Evolutionary conservation across 2,329 filamentous ascomycete genomes (phyloP), one percentile per base, ranked within the genome.

Genomic region (Dichotomopilus funicola): DNA sequence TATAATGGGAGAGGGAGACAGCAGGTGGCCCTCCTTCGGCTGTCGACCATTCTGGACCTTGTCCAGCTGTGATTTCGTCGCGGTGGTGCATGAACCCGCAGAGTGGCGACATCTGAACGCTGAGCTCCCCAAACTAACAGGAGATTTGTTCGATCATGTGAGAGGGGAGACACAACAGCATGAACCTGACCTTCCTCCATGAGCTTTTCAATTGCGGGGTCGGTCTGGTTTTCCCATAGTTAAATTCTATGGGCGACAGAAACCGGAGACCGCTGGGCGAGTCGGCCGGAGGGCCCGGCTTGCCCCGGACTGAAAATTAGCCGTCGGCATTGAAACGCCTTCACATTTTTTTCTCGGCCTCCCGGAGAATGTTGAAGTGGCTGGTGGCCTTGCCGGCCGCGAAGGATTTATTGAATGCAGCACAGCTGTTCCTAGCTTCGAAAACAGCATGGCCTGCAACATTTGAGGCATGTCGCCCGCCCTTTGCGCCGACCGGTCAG

Each of bases 51-150:
- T 27, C 19, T 27, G 19, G 19, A 27, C 19, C 19, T 27, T 27
- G 19, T 27, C 19, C 19, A 27, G 19, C 10, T 47, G 19, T 36
- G 36, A 31, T n/a, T 12, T 49, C 27, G 37, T 51, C 13, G 41
- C 33, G 12, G 45, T 41, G 8, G 40, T 54, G 55, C 55, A 57
- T 57, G 43, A 51, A 57, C 27, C 37, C 33, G 42, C 51, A 57
- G 33, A 51, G 55, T 57, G 51, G 42, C 12, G 31, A 52, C 37
- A 40, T 12, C 1, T 40, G 19, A 27, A 27, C 19, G 19, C 19
- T 27, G 19, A 27, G 19, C 19, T 27, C 19, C 19, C 19, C 19
- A 27, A 27, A 27, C 19, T 27, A 3, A 27, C 19, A 27, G 19
- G 19, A 27, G 19, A 27, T 27, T 27, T 27, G 19, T 27, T 27